A percentile compares a stretch with the other conserved stretches of the same genome.
These are phyloP conservation scores for Apiotrichum siamense DNA, from an alignment of 1,284 basidiomycete species.

Conservation along the genomic window DNA sequence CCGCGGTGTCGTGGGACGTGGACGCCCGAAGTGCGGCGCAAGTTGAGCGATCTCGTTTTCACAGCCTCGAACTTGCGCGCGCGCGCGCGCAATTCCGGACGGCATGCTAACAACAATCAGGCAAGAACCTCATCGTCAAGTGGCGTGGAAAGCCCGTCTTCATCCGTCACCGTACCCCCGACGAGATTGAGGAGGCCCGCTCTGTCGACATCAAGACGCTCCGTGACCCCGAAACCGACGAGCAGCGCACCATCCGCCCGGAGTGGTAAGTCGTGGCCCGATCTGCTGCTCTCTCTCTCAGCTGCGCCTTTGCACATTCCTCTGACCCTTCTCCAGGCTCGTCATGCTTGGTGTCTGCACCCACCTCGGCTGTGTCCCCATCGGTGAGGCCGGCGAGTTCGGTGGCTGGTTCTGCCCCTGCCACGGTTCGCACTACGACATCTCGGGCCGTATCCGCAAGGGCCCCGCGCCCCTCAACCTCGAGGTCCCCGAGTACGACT, in stretches of 20 bases:
- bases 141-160: slow-evolving; percentile 99
- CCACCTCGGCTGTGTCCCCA: slow-evolving; percentile 97
- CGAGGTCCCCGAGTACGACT: slow-evolving; percentile 80
- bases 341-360: slow-evolving; percentile 98
- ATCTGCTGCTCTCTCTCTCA: not conserved
- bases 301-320: not conserved
- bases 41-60: not conserved
- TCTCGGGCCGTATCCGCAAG: slow-evolving; percentile 82
- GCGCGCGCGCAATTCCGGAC: too few relatives aligned
- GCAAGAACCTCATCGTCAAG: slow-evolving; percentile 74
- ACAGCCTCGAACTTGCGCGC: too few relatives aligned
- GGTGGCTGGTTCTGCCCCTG: slow-evolving; percentile 99
- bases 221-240: slow-evolving; percentile 89
- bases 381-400: slow-evolving; percentile 94
- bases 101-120: slow-evolving; percentile 15
- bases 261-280: slow-evolving; percentile 63
- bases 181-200: slow-evolving; percentile 93
- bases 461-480: slow-evolving; percentile 94
- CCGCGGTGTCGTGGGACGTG: not conserved
- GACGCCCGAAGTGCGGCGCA: too few relatives aligned
- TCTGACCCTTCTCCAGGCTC: slow-evolving; percentile 49
- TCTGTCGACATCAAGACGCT: slow-evolving; percentile 74
- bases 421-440: slow-evolving; percentile 93
- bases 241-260: slow-evolving; percentile 82
- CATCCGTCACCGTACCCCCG: slow-evolving; percentile 89